Conservation (phyloP, 345 rosid genomes). For the Heritiera fomes region DNA sequence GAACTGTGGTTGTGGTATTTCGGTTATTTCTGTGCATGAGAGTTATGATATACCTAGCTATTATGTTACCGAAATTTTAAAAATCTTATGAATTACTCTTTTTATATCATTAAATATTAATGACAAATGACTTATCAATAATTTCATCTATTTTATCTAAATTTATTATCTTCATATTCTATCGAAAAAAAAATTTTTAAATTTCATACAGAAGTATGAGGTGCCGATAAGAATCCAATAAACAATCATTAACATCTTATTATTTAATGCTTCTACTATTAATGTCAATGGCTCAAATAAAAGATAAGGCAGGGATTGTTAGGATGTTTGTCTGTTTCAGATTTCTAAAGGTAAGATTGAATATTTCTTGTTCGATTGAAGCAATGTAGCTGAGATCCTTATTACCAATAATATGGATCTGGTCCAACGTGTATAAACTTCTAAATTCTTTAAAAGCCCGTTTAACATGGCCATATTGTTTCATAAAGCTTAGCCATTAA, state of each 20-base stretch:
- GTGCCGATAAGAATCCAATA: neutral
- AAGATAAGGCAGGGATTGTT: neutral
- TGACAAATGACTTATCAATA: no score
- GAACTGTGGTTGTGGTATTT: no score
- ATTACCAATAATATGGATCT: neutral
- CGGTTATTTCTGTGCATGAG: no score
- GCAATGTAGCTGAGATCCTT: slow-evolving; percentile 5
- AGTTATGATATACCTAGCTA: no score
- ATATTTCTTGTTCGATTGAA: neutral
- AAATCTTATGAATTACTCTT: no score
- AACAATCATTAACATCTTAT: neutral
- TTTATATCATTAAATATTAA: no score
- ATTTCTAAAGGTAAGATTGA: no score
- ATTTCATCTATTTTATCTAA: no score
- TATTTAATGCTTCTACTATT: neutral
- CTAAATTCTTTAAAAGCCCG: neutral
- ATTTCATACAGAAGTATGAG: neutral
- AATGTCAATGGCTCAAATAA: slow-evolving; percentile 1
- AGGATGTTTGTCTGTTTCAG: neutral
- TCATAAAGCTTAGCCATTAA: neutral
- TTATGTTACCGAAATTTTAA: no score
- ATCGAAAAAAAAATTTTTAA: no score
- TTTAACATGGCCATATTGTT: neutral
- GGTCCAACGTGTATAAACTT: neutral
- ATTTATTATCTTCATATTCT: no score